phyloP scores from a whole-genome alignment of 2,329 filamentous ascomycete genomes.

The Fusarium miscanthi region DNA sequence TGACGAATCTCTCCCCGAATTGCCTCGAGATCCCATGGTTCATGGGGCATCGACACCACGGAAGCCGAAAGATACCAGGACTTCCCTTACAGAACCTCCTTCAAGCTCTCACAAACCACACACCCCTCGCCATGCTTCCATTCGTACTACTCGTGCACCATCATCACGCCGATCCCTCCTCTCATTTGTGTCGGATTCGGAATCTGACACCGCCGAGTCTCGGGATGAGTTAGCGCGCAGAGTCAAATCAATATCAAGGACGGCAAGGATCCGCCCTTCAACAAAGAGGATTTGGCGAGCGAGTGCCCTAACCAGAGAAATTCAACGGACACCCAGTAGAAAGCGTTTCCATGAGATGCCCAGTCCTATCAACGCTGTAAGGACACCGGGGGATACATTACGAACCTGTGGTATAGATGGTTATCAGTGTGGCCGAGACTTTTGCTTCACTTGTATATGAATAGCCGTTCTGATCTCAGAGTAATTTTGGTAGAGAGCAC shows the following conservation, averaged over 20 bases:
- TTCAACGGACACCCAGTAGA: constrained; percentile 44
- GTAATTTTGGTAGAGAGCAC: neutral
- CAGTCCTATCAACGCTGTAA: constrained; percentile 44
- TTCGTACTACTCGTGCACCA: constrained; percentile 43
- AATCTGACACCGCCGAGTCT: constrained; percentile 56
- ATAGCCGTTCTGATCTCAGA: neutral
- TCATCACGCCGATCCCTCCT: constrained; percentile 54
- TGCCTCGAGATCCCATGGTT: neutral
- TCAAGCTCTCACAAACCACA: constrained; percentile 43
- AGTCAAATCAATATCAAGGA: constrained; percentile 29
- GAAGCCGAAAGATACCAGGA: neutral
- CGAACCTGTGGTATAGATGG: constrained; percentile 66
- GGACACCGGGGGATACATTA: constrained; percentile 62
- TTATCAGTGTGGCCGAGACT: constrained; percentile 66
- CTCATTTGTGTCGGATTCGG: constrained; percentile 56
- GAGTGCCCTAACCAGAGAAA: constrained; percentile 45
- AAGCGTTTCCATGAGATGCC: constrained; percentile 30
- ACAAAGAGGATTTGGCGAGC: constrained; percentile 46
- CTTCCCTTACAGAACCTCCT: constrained; percentile 1
- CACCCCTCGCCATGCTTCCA: constrained; percentile 43
- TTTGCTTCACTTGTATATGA: constrained; percentile 68
- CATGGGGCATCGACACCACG: constrained; percentile 7
- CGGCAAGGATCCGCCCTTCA: constrained; percentile 23
- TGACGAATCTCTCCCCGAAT: neutral
- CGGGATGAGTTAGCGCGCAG: constrained; percentile 48